Evolutionary conservation across 2,329 filamentous ascomycete genomes (phyloP).

Genomic region (Gaeumannomyces tritici): DNA sequence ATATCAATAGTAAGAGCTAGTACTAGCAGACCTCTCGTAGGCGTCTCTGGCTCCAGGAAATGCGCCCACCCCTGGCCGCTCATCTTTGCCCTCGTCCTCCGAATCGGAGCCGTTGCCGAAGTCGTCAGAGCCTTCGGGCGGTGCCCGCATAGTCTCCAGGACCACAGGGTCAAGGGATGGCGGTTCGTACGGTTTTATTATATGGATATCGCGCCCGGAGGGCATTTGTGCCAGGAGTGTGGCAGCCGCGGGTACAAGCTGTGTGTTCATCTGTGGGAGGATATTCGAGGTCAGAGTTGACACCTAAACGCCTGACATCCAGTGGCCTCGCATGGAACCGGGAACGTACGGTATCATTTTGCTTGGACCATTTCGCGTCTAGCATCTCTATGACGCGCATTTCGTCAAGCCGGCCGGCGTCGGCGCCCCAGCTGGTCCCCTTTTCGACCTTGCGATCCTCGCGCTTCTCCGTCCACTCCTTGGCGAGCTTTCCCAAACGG

Average conservation of each 20-base stretch:
- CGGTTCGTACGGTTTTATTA: constrained; percentile 55
- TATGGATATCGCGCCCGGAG: constrained; percentile 78
- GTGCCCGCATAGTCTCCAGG: constrained; percentile 52
- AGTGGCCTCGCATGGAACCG: constrained; percentile 2
- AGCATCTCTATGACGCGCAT: constrained; percentile 77
- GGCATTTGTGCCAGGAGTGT: constrained; percentile 72
- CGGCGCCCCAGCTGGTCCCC: constrained; percentile 64
- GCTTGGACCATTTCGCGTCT: constrained; percentile 79
- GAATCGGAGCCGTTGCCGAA: constrained; percentile 28
- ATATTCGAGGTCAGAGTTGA: neutral
- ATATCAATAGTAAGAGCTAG: constrained; percentile 3
- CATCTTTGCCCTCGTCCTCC: constrained; percentile 25
- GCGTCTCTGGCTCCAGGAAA: constrained; percentile 2
- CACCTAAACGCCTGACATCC: neutral
- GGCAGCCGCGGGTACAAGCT: constrained; percentile 61
- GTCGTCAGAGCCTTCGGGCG: constrained; percentile 35
- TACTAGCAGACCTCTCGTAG: constrained; percentile 4
- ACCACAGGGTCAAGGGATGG: constrained; percentile 55
- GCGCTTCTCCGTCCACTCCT: constrained; percentile 64
- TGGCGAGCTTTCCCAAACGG: constrained; percentile 57
- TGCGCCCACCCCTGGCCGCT: constrained; percentile 4
- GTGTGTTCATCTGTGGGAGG: constrained; percentile 60
- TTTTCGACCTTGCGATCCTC: constrained; percentile 75
- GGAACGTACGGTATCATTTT: constrained; percentile 74
- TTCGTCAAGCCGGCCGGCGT: constrained; percentile 81